Evolutionary conservation across 1,284 basidiomycete genomes (phyloP).

Genomic region (Anthracocystis walkeri): DNA sequence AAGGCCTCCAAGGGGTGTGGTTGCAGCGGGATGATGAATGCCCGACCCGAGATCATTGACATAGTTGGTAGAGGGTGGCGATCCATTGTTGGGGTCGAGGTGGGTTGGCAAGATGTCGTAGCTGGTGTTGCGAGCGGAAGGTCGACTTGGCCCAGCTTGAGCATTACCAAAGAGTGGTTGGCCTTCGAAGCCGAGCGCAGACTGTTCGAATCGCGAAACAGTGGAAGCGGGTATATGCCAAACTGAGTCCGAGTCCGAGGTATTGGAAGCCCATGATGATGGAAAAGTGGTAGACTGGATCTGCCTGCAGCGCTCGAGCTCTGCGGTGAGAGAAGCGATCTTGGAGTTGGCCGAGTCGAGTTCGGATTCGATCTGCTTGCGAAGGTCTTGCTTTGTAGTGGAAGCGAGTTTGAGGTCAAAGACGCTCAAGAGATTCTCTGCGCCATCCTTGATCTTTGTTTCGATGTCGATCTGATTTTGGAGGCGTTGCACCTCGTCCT

Average conservation of each 20-base stretch:
- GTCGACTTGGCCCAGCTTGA: conserved; percentile 16
- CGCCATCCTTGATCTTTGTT: conserved; percentile 84
- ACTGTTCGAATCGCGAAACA: conserved; percentile 44
- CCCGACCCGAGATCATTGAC: conserved; percentile 33
- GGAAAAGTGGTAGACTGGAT: conserved; percentile 29
- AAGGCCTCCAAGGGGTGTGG: conserved; percentile 38
- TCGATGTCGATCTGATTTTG: conserved; percentile 78
- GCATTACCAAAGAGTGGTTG: conserved; percentile 28
- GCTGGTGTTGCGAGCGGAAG: conserved; percentile 6
- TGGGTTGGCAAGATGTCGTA: conserved; percentile 29
- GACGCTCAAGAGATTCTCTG: conserved; percentile 82
- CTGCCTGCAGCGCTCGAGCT: conserved; percentile 74
- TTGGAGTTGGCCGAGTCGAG: conserved; percentile 78
- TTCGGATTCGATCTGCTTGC: conserved; percentile 81
- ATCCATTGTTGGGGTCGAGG: conserved; percentile 34
- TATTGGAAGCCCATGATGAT: conserved; percentile 12
- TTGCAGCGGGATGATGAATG: conserved; percentile 9
- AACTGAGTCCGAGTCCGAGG: conserved; percentile 20
- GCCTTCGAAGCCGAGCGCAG: conserved; percentile 45
- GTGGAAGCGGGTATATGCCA: conserved; percentile 28
- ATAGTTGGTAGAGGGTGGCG: conserved; percentile 50
- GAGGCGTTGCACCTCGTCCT: conserved; percentile 76
- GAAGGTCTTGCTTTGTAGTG: conserved; percentile 74
- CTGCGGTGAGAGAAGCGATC: conserved; percentile 77
- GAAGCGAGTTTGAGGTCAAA: conserved; percentile 64